Evolutionary conservation across 805 yeast species (phyloP).

Genomic region (Komagataella pastoris): DNA sequence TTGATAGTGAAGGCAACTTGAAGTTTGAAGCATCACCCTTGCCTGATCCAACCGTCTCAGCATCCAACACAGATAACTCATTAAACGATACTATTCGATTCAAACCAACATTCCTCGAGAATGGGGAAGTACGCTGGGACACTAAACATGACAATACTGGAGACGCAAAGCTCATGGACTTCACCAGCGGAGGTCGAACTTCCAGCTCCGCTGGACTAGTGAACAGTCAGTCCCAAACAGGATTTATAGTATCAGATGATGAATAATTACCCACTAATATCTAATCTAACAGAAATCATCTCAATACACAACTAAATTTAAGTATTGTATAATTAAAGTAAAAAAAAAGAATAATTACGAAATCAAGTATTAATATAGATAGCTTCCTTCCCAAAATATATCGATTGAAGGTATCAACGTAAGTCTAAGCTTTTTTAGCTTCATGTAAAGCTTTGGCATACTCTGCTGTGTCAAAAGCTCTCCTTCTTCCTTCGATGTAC

Average conservation of each 20-base stretch:
- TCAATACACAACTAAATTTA: not conserved
- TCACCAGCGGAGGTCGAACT: slow-evolving; percentile 18
- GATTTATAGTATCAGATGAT: not conserved
- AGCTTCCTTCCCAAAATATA: not conserved
- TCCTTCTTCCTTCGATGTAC: slow-evolving; percentile 80
- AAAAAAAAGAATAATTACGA: not conserved
- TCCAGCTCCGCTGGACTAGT: slow-evolving; percentile 6
- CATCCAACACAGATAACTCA: not conserved
- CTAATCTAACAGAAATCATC: not conserved
- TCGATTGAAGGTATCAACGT: not conserved
- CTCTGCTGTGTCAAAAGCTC: slow-evolving; percentile 71
- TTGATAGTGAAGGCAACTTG: slow-evolving; percentile 31
- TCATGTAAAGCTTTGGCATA: slow-evolving; percentile 27
- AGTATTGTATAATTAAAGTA: not conserved
- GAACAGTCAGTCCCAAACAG: not conserved
- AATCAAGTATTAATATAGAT: not conserved
- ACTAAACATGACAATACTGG: slow-evolving; percentile 4
- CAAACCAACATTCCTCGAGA: not conserved
- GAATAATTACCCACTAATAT: not conserved
- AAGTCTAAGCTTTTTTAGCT: slow-evolving; percentile 16
- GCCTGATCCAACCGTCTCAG: not conserved
- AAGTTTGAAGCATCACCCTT: not conserved
- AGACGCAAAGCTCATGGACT: slow-evolving; percentile 22
- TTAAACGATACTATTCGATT: not conserved
- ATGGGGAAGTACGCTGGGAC: not conserved